A percentile compares a stretch with the other conserved stretches of the same genome.
phyloP scores from a whole-genome alignment of 2,329 filamentous ascomycete genomes.

The Epichloe sibirici region DNA sequence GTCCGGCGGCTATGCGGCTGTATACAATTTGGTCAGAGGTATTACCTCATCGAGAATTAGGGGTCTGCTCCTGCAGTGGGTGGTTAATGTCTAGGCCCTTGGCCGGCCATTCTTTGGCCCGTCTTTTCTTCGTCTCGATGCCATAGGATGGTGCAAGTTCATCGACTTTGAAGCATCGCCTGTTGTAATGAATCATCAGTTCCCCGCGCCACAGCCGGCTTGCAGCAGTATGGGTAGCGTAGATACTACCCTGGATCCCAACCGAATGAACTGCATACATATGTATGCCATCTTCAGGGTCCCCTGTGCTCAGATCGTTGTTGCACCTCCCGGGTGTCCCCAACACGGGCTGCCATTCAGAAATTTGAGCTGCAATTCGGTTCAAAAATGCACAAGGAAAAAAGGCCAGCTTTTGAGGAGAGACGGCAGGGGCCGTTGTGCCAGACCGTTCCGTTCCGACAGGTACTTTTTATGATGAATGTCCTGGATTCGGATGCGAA shows the following conservation, averaged over 20 bases:
- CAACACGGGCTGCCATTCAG: slow-evolving; percentile 2
- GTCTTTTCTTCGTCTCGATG: not conserved
- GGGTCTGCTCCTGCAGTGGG: not conserved
- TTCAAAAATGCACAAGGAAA: not conserved
- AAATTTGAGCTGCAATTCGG: not conserved
- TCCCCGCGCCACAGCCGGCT: not conserved
- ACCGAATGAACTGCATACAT: not conserved
- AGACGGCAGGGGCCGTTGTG: too few relatives aligned
- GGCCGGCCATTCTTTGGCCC: not conserved
- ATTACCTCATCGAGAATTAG: not conserved
- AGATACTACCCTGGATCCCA: not conserved
- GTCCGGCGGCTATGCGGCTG: not conserved
- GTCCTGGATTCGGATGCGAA: not conserved
- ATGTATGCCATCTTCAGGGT: not conserved
- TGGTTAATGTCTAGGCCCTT: slow-evolving; percentile 1
- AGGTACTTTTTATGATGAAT: not conserved
- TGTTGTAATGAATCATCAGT: not conserved
- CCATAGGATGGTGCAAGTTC: not conserved
- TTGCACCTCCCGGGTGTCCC: not conserved
- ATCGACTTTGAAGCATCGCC: not conserved
- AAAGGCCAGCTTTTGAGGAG: not conserved
- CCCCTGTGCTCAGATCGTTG: not conserved
- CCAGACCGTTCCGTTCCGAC: not conserved
- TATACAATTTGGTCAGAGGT: not conserved
- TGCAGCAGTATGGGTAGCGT: not conserved